Evolutionary conservation across 148 eudicot species (phyloP), one percentile per base, ranked within the genome.

Genomic region (Fagopyrum tataricum): DNA sequence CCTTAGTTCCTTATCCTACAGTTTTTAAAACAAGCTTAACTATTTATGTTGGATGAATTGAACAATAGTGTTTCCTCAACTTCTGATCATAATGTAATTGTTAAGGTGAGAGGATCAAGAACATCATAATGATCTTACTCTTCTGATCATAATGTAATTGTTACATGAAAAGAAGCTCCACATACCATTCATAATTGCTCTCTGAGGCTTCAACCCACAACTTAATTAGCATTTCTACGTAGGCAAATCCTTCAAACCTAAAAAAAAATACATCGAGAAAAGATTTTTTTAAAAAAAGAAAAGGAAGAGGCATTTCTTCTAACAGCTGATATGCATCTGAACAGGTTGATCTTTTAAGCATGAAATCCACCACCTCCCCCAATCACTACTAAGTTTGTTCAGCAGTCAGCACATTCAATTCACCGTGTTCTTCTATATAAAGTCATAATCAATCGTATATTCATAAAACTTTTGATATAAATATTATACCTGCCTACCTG

Each of bases 1-100:
- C 75, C 97, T 81, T 67, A 95, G 87, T 75, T 87, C 88, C 81
- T 86, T 90, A 74, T 95, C 99, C 99, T 91, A 77, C 73, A 78
- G 75, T 70, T 76, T 31, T 46, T 71, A 44, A 49, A 61, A 48
- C 37, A 71, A 71, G 46, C 41, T n/a, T 14, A 64, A n/a, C 39
- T 31, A 37, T 64, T 37, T 15, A 31, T 31, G 69, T 2, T 64
- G 43, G 20, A 31, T 31, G 37, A 31, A 31, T 13, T 64, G 43
- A 6, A 26, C 44, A 37, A 4, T 37, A 37, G 18, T 15, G 9
- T 39, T 6, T 14, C 9, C 11, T 64, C 7, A 37, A 39, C 44
- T 64, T 13, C 18, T 64, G 69, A 13, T 31, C 37, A 31, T 31
- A 31, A 31, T 9, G 3, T 64, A 5, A 64, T 18, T 26, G 15